phyloP scores from a whole-genome alignment of 345 rosid genomes.

The Mangifera indica region DNA sequence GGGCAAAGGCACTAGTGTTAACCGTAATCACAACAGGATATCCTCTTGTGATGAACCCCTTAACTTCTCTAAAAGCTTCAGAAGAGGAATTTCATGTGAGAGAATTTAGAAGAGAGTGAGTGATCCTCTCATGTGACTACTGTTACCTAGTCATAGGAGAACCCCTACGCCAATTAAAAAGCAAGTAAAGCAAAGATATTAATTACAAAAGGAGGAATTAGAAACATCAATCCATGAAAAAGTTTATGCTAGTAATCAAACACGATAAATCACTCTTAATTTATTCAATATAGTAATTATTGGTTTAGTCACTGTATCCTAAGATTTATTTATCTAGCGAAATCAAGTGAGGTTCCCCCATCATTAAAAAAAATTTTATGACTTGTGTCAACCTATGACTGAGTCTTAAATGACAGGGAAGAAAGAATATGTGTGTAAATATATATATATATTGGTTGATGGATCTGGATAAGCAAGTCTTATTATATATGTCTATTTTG shows the following conservation, averaged over 20 bases:
- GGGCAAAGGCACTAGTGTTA: background rate
- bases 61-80: slow-evolving; percentile 4
- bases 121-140: slow-evolving; percentile 12
- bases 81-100: slow-evolving; percentile 27
- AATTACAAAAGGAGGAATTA: slow-evolving; percentile 13
- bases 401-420: background rate
- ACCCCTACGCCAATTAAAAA: background rate
- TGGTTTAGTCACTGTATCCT: too few species aligned
- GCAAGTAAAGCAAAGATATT: slow-evolving; percentile 15
- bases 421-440: too few species aligned
- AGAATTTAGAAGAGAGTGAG: background rate
- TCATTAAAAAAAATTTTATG: too few species aligned
- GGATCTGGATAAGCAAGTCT: slow-evolving; percentile 13
- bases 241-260: too few species aligned
- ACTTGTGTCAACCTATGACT: slow-evolving; percentile 20
- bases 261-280: too few species aligned
- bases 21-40: slow-evolving; percentile 11
- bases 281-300: too few species aligned
- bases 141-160: slow-evolving; percentile 17
- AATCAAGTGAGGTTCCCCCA: too few species aligned
- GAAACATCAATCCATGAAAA: background rate
- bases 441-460: background rate
- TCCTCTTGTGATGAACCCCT: slow-evolving; percentile 23
- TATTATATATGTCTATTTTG: slow-evolving; percentile 11
- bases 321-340: too few species aligned